Evolutionary conservation across 805 yeast genomes (phyloP).

Genomic region (Candida nonsorbophila): DNA sequence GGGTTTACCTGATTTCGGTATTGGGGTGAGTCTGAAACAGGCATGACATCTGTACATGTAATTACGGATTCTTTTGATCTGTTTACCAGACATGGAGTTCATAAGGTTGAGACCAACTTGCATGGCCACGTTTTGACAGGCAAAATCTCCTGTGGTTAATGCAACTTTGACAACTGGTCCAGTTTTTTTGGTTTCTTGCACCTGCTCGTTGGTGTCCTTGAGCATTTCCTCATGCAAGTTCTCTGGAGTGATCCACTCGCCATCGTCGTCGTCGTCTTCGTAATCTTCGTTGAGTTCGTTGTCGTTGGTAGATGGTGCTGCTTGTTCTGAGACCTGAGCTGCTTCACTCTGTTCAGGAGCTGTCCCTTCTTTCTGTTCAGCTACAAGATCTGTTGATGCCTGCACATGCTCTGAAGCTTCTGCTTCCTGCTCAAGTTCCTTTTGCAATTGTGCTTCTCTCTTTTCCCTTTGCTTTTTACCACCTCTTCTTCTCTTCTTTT

Average conservation of each 20-base stretch:
- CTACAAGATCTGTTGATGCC: constrained; percentile 7
- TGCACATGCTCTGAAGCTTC: constrained; percentile 4
- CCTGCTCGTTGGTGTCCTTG: constrained; percentile 61
- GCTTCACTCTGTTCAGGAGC: constrained; percentile 3
- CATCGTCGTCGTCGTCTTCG: constrained; percentile 77
- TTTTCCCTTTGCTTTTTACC: constrained; percentile 62
- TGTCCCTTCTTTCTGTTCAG: constrained; percentile 6
- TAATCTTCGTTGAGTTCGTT: constrained; percentile 41
- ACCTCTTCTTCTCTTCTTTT: constrained; percentile 49
- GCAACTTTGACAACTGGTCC: constrained; percentile 62
- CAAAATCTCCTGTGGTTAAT: constrained; percentile 92
- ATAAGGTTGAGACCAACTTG: constrained; percentile 85
- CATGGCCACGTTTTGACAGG: constrained; percentile 91
- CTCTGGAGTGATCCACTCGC: constrained; percentile 90
- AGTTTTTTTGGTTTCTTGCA: constrained; percentile 27
- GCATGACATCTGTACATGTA: constrained; percentile 98
- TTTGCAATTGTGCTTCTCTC: constrained; percentile 35
- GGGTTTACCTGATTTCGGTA: constrained; percentile 69
- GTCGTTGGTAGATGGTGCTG: constrained; percentile 2
- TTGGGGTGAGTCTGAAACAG: constrained; percentile 78
- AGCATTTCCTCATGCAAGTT: constrained; percentile 66
- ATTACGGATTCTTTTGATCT: constrained; percentile 78
- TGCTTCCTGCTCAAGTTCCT: constrained; percentile 16
- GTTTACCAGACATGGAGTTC: constrained; percentile 79
- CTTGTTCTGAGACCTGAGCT: constrained; percentile 1